Base-by-base conservation (phyloP, 805 yeast genomes). In the Saccharomycopsis fermentans region DNA sequence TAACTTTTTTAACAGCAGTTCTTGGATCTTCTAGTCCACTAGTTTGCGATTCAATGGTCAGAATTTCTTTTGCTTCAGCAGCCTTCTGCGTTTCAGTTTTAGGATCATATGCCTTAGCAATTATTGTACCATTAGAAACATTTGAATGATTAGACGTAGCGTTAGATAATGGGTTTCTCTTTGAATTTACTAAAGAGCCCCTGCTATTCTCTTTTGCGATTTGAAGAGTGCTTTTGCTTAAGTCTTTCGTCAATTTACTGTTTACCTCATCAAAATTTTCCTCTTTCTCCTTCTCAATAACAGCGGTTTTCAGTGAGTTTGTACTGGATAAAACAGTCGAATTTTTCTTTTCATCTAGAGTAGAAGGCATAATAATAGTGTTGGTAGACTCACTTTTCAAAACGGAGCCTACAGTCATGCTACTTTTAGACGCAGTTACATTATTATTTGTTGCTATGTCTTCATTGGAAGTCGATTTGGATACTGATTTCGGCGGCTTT, bases 371-470 rank as follows among this genome's bases (percentile, higher is more conserved):
- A 21, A 43, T 29, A 43, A 43, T 43, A 24, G 50, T 43, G 26
- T 21, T 21, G 50, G 12, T 43, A 14, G 50, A 43, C 29, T 43
- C 50, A 21, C 50, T 43, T 9, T 12, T 43, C 9, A 26, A 43
- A 11, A 43, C 50, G 14, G 29, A 21, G 4, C n/a, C 8, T 9
- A 21, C 14, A 14, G 16, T 6, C 26, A 24, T 26, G 47, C 37
- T 35, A 61, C 64, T 61, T 67, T 52, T 43, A 64, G 57, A 62
- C 11, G 14, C 39, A 27, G 6, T 29, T n/a, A 27, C 65, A 17
- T 27, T 64, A 3, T 71, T 67, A 50, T 73, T 73, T 3, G 75
- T 72, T 55, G 71, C 71, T 62, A 72, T 73, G 2, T 69, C 64
- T 27, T 27, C 14, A 55, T 71, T 43, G 6, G 50, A 65, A 2